These are phyloP conservation scores for Wickerhamiella occidentalis DNA, from an alignment of 805 yeast species.

Conservation along the genomic window DNA sequence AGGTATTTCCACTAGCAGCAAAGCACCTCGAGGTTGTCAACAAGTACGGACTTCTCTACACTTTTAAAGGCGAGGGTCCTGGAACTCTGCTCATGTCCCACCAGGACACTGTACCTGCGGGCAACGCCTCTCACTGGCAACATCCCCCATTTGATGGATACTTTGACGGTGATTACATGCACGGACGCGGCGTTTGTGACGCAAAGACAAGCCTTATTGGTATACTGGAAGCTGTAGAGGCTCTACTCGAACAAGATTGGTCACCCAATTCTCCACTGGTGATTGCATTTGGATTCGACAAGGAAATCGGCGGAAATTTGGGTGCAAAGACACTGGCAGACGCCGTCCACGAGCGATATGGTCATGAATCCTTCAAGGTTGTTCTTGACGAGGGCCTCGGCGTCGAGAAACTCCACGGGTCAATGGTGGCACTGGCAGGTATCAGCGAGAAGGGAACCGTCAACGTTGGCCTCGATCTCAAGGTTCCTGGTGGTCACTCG, in stretches of 20 bases:
- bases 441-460: conserved; percentile 54
- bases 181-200: conserved; percentile 73
- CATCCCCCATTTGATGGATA: conserved; percentile 56
- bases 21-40: conserved; percentile 42
- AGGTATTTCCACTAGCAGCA: conserved; percentile 42
- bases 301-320: conserved; percentile 52
- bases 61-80: conserved; percentile 53
- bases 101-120: conserved; percentile 72
- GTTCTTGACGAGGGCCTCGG: conserved; percentile 63
- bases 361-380: conserved; percentile 49
- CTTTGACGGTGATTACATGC: conserved; percentile 53
- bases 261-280: conserved; percentile 50
- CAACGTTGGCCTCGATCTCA: conserved; percentile 38
- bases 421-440: conserved; percentile 41
- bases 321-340: conserved; percentile 51
- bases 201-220: conserved; percentile 61
- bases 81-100: conserved; percentile 70
- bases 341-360: conserved; percentile 42
- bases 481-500: conserved; percentile 69
- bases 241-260: conserved; percentile 40
- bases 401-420: conserved; percentile 32
- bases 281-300: conserved; percentile 67
- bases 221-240: conserved; percentile 53
- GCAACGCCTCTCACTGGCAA: conserved; percentile 45
- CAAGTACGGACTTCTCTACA: conserved; percentile 48